phyloP scores from a whole-genome alignment of 176 grass and related monocot species.

The Aegilops bicornis region DNA sequence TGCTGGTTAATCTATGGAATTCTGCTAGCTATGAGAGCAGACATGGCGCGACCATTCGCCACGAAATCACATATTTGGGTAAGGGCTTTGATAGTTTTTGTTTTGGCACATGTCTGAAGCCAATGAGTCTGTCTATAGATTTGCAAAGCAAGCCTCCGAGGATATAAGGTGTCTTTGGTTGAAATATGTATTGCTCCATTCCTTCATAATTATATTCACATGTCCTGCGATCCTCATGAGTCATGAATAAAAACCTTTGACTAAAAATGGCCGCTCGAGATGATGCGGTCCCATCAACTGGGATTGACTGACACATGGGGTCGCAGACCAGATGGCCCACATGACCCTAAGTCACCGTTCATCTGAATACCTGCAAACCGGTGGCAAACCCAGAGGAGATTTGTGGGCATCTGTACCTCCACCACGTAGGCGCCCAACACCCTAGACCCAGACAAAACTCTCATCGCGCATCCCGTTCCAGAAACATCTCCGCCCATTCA shows the following conservation, averaged over 20 bases:
- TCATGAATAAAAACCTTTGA: not conserved
- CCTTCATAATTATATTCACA: not conserved
- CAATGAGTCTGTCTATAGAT: not conserved
- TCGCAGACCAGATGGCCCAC: too few species aligned
- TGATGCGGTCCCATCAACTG: too few species aligned
- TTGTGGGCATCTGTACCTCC: too few species aligned
- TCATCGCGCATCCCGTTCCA: too few species aligned
- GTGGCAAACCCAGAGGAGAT: too few species aligned
- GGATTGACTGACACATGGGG: too few species aligned
- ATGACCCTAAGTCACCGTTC: too few species aligned
- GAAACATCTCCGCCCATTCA: too few species aligned
- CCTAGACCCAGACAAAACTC: too few species aligned
- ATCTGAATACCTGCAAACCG: too few species aligned
- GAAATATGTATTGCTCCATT: not conserved
- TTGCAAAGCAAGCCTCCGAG: not conserved
- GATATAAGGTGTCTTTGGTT: not conserved
- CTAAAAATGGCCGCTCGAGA: not conserved
- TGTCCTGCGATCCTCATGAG: not conserved
- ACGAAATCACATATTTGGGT: not conserved
- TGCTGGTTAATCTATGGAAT: not conserved
- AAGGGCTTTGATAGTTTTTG: not conserved
- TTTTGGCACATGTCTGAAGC: not conserved
- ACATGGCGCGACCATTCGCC: not conserved
- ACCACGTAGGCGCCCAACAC: too few species aligned
- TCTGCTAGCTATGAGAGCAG: not conserved